phyloP scores from a whole-genome alignment of 1,139 yeast species.

The Zhuliangozyma blackwelliae region DNA sequence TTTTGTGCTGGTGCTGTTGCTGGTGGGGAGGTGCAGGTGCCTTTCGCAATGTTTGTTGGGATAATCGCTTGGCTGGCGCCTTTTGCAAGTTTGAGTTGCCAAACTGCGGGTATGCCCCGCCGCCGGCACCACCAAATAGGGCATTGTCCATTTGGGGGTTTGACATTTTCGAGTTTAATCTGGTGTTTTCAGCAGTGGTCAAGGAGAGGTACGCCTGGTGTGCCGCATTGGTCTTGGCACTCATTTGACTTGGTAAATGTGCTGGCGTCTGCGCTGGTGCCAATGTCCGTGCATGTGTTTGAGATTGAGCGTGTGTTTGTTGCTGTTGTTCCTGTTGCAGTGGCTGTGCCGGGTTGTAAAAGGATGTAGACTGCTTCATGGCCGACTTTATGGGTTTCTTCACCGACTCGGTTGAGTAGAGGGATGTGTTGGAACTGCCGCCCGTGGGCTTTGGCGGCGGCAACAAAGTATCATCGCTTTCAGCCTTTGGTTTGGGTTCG shows the following conservation, averaged over 20 bases:
- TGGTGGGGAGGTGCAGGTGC: conserved; percentile 14
- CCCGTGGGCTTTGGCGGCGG: conserved; percentile 11
- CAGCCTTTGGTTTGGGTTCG: conserved; percentile 10
- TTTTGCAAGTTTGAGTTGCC: conserved; percentile 4
- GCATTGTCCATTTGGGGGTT: conserved; percentile 3
- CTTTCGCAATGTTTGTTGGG: conserved; percentile 31
- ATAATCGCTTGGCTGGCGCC: conserved; percentile 20
- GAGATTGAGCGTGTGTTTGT: no score
- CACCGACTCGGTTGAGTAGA: conserved; percentile 27
- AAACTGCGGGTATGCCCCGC: conserved; percentile 11
- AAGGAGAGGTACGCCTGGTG: conserved; percentile 61
- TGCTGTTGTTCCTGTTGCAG: neutral
- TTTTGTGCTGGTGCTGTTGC: conserved; percentile 13
- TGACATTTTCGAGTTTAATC: conserved; percentile 57
- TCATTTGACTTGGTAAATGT: no score
- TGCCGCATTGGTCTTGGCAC: conserved; percentile 36
- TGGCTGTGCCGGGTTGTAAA: conserved; percentile 14
- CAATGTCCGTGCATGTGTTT: no score
- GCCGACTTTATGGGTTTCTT: conserved; percentile 59
- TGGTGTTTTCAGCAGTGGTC: conserved; percentile 74
- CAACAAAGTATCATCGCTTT: conserved; percentile 13
- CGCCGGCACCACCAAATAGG: conserved; percentile 5
- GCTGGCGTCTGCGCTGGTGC: conserved; percentile 3
- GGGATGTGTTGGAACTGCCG: conserved; percentile 28
- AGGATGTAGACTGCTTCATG: conserved; percentile 46